Evolutionary conservation across 2,329 filamentous ascomycete species (phyloP), one percentile per base, ranked within the genome.

Genomic region (Talaromyces sp.): DNA sequence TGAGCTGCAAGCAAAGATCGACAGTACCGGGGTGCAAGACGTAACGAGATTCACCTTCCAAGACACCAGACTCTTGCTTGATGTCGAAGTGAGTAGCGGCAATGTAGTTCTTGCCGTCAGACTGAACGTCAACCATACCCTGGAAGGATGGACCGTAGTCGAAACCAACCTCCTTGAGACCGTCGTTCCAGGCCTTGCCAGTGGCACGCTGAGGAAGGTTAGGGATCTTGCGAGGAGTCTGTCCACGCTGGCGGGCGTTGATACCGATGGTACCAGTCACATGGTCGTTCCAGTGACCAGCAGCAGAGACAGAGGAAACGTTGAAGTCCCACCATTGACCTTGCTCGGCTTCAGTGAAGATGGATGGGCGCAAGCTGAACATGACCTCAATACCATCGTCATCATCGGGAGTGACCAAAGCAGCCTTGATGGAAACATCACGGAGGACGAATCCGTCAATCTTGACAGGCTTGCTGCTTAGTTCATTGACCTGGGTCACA

Each of bases 1-100:
- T 63, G 1, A 71, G 68, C 61, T 70, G 69, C 16, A 72, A 64
- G 41, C 64, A 68, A 11, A 45, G 41, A 60, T 72, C 70, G 11
- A 72, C 52, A 2, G 67, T 64, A 13, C 61, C 43, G 3, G 59
- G 59, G 19, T 61, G 59, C 39, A 61, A 24, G 13, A 49, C 43
- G 43, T 61, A 61, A 8, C 59, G 69, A 65, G 67, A 69, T 27
- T 69, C 64, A 2, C 19, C 59, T 1, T 10, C 35, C 45, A 68
- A 57, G 14, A 59, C 14, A n/a, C 49, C 62, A n/a, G 27, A 39
- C 13, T 50, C 31, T 1, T 52, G 14, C 43, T 61, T 64, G 22
- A 65, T 56, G 14, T 43, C 54, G 60, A 37, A 13, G 45, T 31
- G 56, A 49, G 43, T 35, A 45, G 59, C 59, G 3, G 59, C 59